Evolutionary conservation across 345 rosid species (phyloP).

Genomic region (Salix dunnii): DNA sequence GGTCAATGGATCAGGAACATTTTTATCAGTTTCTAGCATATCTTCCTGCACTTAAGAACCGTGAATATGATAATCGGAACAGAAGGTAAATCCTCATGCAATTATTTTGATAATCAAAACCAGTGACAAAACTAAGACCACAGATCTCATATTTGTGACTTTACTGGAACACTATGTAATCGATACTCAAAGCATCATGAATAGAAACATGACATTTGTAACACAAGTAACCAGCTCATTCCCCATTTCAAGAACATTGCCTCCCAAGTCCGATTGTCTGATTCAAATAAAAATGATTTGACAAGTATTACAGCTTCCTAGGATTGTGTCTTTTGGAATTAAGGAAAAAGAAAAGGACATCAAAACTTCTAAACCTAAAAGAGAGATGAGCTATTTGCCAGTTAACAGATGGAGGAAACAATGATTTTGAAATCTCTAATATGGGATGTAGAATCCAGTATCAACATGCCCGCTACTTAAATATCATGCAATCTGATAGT

Average conservation of each 20-base stretch:
- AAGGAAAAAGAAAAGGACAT: not conserved
- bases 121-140: not conserved
- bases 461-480: not conserved
- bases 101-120: not conserved
- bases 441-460: not conserved
- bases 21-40: constrained; percentile 26
- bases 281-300: not conserved
- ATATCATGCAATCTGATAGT: not conserved
- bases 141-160: not conserved
- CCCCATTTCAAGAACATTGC: not conserved
- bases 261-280: not conserved
- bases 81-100: not conserved
- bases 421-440: not conserved
- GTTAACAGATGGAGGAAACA: not conserved
- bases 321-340: not conserved
- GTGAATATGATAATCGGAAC: constrained; percentile 11
- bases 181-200: not conserved
- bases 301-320: not conserved
- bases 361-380: not conserved
- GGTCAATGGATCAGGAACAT: constrained; percentile 26
- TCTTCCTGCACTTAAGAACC: constrained; percentile 18
- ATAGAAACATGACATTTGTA: not conserved
- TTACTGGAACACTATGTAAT: not conserved
- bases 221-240: not conserved
- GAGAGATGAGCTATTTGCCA: not conserved